Evolutionary conservation across 202 grass and related monocot species (phyloP).

Genomic region (Zoysia matrella): DNA sequence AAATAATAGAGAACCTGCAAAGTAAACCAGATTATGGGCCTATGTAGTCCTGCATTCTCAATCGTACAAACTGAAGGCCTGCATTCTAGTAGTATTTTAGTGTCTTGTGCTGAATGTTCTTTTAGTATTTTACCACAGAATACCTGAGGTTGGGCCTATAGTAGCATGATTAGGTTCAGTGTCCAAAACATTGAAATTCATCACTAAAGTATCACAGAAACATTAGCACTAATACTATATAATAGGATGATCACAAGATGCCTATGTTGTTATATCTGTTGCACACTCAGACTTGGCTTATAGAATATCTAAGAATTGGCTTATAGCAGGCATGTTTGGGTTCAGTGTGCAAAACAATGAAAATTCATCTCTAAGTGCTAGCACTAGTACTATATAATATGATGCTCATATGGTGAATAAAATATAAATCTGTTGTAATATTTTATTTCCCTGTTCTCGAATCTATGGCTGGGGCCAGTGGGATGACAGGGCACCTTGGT

Average conservation of each 20-base stretch:
- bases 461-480: background rate
- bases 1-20: background rate
- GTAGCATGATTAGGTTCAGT: background rate
- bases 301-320: too few relatives aligned
- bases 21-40: background rate
- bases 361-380: too few relatives aligned
- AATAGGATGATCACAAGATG: too few relatives aligned
- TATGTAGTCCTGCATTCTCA: background rate
- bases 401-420: background rate
- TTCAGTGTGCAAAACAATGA: too few relatives aligned
- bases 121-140: background rate
- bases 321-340: too few relatives aligned
- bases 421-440: background rate
- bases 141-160: background rate
- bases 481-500: background rate
- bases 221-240: background rate
- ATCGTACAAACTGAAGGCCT: background rate
- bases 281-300: too few relatives aligned
- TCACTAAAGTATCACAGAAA: background rate
- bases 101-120: background rate
- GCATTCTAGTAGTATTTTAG: background rate
- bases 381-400: too few relatives aligned
- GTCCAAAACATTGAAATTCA: background rate
- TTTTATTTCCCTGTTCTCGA: background rate
- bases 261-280: too few relatives aligned